Evolutionary conservation across 2,329 filamentous ascomycete species (phyloP).

Genomic region (Fusarium sp.): DNA sequence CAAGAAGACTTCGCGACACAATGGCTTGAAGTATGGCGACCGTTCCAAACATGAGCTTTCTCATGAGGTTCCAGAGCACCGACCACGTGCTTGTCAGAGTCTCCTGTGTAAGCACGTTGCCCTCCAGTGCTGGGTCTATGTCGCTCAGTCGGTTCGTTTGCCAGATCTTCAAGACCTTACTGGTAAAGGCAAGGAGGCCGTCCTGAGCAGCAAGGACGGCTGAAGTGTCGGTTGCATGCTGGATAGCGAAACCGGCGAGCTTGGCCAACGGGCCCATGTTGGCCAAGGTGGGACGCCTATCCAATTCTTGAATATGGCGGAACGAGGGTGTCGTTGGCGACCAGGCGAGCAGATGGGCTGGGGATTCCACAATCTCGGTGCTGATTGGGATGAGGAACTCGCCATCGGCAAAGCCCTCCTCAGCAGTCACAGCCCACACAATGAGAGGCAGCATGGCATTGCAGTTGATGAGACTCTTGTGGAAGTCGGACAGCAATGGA

Average conservation of each 20-base stretch:
- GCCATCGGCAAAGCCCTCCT: slow-evolving; percentile 80
- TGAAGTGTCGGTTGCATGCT: slow-evolving; percentile 60
- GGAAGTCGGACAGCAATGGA: slow-evolving; percentile 72
- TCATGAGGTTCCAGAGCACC: slow-evolving; percentile 79
- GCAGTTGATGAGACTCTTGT: slow-evolving; percentile 71
- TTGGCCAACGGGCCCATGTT: slow-evolving; percentile 76
- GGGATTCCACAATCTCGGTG: slow-evolving; percentile 69
- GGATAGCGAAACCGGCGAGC: slow-evolving; percentile 72
- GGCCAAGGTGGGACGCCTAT: slow-evolving; percentile 70
- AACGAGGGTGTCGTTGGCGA: slow-evolving; percentile 69
- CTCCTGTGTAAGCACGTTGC: slow-evolving; percentile 70
- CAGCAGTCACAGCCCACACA: slow-evolving; percentile 74
- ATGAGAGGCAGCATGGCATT: slow-evolving; percentile 77
- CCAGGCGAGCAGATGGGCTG: slow-evolving; percentile 69
- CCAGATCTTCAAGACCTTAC: slow-evolving; percentile 78
- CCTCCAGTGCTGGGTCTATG: slow-evolving; percentile 76
- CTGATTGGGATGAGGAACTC: slow-evolving; percentile 80
- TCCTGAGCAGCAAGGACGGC: slow-evolving; percentile 66
- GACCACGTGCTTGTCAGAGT: slow-evolving; percentile 76
- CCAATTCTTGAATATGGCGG: slow-evolving; percentile 66
- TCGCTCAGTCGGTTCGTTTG: slow-evolving; percentile 78
- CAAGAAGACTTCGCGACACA: slow-evolving; percentile 71
- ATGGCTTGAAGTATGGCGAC: slow-evolving; percentile 81
- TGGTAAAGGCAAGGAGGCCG: slow-evolving; percentile 74
- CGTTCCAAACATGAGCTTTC: slow-evolving; percentile 79